These are phyloP conservation scores for Licmophora abbreviata DNA, from an alignment of 108 stramenopile species.

Conservation along the genomic window DNA sequence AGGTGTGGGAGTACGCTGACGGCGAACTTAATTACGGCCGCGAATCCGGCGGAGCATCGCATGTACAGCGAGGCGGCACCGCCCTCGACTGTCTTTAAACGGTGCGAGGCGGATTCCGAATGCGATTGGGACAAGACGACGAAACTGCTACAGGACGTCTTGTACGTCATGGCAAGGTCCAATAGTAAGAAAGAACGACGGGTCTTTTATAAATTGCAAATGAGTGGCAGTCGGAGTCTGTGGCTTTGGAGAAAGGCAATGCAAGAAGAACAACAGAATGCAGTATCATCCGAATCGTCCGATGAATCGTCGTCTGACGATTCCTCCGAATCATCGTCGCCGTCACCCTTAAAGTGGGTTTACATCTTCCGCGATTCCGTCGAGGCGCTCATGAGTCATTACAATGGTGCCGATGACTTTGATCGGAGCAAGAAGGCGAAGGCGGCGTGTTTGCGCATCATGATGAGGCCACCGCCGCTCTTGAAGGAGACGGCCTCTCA, in stretches of 20 bases:
- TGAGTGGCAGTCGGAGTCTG: slow-evolving; percentile 52
- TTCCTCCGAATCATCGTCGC: slow-evolving; percentile 81
- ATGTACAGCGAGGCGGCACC: slow-evolving; percentile 83
- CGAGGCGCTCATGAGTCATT: slow-evolving; percentile 88
- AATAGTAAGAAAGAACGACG: slow-evolving; percentile 56
- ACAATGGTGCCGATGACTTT: too few relatives aligned
- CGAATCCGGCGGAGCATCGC: slow-evolving; percentile 66
- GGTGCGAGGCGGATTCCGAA: slow-evolving; percentile 43
- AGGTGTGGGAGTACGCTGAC: slow-evolving; percentile 90
- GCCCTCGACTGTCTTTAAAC: slow-evolving; percentile 46
- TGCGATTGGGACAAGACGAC: too few relatives aligned
- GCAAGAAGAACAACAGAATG: too few relatives aligned
- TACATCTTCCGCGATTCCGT: slow-evolving; percentile 90
- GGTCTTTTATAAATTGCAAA: slow-evolving; percentile 96
- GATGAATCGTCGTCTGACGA: too few relatives aligned
- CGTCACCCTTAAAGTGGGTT: slow-evolving; percentile 86
- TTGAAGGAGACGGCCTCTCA: too few relatives aligned
- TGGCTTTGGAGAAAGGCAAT: too few relatives aligned
- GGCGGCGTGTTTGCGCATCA: too few relatives aligned
- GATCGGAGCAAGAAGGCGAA: too few relatives aligned
- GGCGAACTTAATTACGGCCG: slow-evolving; percentile 84
- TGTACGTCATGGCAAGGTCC: slow-evolving; percentile 74
- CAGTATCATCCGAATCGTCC: too few relatives aligned
- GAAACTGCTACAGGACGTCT: slow-evolving; percentile 48
- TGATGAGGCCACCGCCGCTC: too few relatives aligned